Evolutionary conservation across 1,139 yeast genomes (phyloP).

Genomic region (Yamadazyma siamensis): DNA sequence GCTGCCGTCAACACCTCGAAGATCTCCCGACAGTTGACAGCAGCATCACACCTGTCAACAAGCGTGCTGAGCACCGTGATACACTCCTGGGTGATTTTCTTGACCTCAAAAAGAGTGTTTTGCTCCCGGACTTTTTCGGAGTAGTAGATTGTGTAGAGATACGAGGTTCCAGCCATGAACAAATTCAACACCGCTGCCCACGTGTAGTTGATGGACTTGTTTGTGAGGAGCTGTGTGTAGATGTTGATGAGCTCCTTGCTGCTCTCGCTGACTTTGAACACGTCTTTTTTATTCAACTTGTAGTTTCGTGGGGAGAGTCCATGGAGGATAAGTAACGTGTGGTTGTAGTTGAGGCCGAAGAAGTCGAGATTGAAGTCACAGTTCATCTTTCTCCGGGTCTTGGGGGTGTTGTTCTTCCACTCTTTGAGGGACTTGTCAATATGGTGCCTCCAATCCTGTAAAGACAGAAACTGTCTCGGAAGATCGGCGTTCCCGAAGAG

Average conservation of each 20-base stretch:
- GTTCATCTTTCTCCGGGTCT: constrained; percentile 57
- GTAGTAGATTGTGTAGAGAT: constrained; percentile 71
- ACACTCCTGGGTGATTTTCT: constrained; percentile 54
- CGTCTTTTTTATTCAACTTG: constrained; percentile 51
- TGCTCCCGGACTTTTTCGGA: constrained; percentile 50
- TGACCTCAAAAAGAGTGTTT: constrained; percentile 51
- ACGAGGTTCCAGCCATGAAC: constrained; percentile 87
- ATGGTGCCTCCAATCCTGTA: constrained; percentile 58
- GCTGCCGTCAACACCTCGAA: constrained; percentile 73
- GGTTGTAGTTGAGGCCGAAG: constrained; percentile 73
- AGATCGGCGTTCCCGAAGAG: constrained; percentile 68
- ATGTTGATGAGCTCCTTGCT: constrained; percentile 64
- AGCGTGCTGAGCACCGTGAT: constrained; percentile 59
- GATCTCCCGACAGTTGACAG: constrained; percentile 65
- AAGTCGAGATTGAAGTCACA: constrained; percentile 71
- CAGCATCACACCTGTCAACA: constrained; percentile 75
- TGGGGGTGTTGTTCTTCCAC: constrained; percentile 64
- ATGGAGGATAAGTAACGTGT: constrained; percentile 66
- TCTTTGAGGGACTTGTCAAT: constrained; percentile 48
- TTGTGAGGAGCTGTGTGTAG: constrained; percentile 54
- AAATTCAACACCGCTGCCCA: constrained; percentile 93
- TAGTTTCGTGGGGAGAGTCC: constrained; percentile 75
- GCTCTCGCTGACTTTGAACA: constrained; percentile 56
- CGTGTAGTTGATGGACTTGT: constrained; percentile 70
- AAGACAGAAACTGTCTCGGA: constrained; percentile 57